Percentiles rank a stretch among this genome's conserved stretches.
These are phyloP conservation scores for Medicago lupulina DNA, from an alignment of 306 rosid species.

Conservation along the genomic window DNA sequence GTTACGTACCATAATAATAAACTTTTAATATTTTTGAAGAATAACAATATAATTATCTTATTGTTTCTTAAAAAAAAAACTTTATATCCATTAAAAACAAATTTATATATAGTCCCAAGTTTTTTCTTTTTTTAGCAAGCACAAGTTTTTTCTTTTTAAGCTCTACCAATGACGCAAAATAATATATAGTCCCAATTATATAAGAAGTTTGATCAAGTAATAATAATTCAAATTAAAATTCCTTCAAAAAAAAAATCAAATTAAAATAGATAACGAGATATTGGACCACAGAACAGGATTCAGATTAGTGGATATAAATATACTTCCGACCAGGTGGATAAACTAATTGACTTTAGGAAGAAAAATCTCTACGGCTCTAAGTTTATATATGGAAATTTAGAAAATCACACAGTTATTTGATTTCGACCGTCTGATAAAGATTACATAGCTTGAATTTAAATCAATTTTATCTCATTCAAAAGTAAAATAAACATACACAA, in stretches of 20 bases:
- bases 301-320: neutral
- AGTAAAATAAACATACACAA: too few species aligned
- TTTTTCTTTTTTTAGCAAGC: neutral
- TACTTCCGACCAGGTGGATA: neutral
- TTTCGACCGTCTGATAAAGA: too few species aligned
- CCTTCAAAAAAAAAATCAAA: too few species aligned
- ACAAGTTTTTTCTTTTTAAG: neutral
- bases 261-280: neutral
- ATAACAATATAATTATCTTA: too few species aligned
- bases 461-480: too few species aligned
- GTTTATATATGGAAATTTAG: neutral
- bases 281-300: neutral
- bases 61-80: too few species aligned
- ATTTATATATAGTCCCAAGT: too few species aligned
- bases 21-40: too few species aligned
- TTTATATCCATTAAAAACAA: too few species aligned
- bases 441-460: too few species aligned
- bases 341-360: neutral
- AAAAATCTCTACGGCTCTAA: neutral
- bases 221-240: neutral
- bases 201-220: neutral
- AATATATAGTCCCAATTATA: neutral
- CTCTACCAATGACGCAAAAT: neutral
- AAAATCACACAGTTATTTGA: too few species aligned
- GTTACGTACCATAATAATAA: too few species aligned